Percentiles rank a stretch among this genome's conserved stretches.
Evolutionary conservation across 768 basidiomycete genomes (phyloP).

Genomic region (Candolleomyces aberdarensis): DNA sequence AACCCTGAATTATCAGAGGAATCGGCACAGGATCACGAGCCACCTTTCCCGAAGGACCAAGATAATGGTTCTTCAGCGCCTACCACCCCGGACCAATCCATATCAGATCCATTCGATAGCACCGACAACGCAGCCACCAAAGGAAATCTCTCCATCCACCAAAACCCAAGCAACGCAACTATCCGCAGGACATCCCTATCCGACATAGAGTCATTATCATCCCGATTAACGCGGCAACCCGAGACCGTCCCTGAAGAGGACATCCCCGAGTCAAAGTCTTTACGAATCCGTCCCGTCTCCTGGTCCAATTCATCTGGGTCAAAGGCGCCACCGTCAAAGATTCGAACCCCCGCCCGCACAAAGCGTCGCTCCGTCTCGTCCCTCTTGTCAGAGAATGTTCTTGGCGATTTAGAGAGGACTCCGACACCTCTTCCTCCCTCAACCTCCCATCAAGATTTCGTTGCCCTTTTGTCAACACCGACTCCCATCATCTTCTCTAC

Average conservation of each 20-base stretch:
- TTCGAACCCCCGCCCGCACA: slow-evolving; percentile 90
- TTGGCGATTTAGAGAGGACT: slow-evolving; percentile 41
- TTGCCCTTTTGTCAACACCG: slow-evolving; percentile 57
- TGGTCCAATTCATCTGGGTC: slow-evolving; percentile 27
- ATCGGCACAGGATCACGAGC: slow-evolving; percentile 55
- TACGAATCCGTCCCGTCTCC: slow-evolving; percentile 21
- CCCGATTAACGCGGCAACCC: slow-evolving; percentile 34
- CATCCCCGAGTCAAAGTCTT: slow-evolving; percentile 1
- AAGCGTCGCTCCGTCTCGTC: slow-evolving; percentile 96
- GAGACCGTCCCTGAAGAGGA: slow-evolving; percentile 57
- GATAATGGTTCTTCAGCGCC: slow-evolving; percentile 46
- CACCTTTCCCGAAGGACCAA: slow-evolving; percentile 32
- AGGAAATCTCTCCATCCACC: slow-evolving; percentile 30
- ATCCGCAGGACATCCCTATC: slow-evolving; percentile 43
- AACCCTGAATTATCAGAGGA: slow-evolving; percentile 43
- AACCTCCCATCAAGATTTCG: slow-evolving; percentile 54
- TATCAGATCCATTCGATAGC: slow-evolving; percentile 41
- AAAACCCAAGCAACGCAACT: slow-evolving; percentile 57
- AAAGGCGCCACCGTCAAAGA: slow-evolving; percentile 58
- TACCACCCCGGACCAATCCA: slow-evolving; percentile 55
- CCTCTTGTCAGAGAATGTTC: slow-evolving; percentile 64
- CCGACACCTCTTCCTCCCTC: slow-evolving; percentile 32
- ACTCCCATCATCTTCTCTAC: slow-evolving; percentile 88
- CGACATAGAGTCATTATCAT: slow-evolving; percentile 35
- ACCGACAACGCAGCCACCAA: slow-evolving; percentile 15